Base-by-base conservation (phyloP, 208 protist species). In the Trypanosoma vivax region DNA sequence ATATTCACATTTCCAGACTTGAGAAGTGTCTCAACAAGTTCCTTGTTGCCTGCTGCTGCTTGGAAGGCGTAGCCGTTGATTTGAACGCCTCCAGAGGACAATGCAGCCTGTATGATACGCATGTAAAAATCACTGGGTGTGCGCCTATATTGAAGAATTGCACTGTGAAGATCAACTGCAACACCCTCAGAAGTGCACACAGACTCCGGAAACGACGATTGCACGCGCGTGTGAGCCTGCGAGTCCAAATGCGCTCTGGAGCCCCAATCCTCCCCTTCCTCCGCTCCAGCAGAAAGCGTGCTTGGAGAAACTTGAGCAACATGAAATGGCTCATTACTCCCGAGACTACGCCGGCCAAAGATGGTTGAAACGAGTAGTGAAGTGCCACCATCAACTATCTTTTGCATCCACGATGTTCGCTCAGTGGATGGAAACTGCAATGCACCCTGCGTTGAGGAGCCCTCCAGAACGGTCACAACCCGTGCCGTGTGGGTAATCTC, bases 71-170 rank as follows among this genome's bases (percentile, higher is more conserved):
- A 76, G 5, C 80, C 74, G 33, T 79, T 68, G 2, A 93, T 70
- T 3, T 51, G 42, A 47, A 76, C 63, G 11, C 70, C 68, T 25
- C 66, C 75, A 38, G 65, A 63, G 54, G 80, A 75, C 16, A 93
- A 65, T 5, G 86, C 79, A n/a, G 79, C 86, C 31, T 88, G 68
- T 38, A 93, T 90, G 38, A 93, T 88, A 56, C 87, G 83, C 61
- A 86, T 72, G 50, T 84, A 88, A 9, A 88, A 65, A 21, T 86
- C 74, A 24, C 62, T 67, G 24, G 73, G 71, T 19, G 79, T 88
- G 27, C 81, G 66, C 41, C 70, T 65, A 50, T 87, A 93, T 19
- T 88, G 72, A 24, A 83, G 60, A 25, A 93, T 70, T 3, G 70
- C 76, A 41, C 88, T 73, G 11, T 73, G 70, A 23, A 93, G 67